phyloP scores from a whole-genome alignment of 306 rosid genomes.

The Glycyrrhiza uralensis region DNA sequence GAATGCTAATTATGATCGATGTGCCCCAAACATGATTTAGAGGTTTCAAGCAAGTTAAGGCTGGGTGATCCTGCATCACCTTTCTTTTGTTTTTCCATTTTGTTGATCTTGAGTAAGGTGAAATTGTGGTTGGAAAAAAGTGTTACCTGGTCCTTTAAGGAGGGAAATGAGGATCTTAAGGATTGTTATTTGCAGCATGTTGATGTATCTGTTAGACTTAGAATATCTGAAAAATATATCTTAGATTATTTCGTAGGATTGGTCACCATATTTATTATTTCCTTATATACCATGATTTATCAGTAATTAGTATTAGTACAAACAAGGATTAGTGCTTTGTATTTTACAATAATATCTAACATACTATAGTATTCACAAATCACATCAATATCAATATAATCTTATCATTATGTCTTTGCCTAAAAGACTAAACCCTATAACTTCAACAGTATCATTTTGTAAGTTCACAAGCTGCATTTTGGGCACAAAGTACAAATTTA shows the following conservation, averaged over 20 bases:
- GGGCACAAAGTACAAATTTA: neutral
- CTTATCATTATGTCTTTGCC: neutral
- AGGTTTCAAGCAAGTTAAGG: conserved; percentile 14
- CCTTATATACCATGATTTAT: neutral
- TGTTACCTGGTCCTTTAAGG: neutral
- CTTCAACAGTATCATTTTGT: neutral
- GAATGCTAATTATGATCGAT: neutral
- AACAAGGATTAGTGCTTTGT: neutral
- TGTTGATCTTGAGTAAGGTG: neutral
- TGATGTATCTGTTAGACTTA: neutral
- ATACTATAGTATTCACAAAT: too few relatives aligned
- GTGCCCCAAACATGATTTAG: neutral
- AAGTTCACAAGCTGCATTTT: neutral
- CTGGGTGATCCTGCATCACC: neutral
- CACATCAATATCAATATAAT: neutral
- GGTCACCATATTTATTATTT: neutral
- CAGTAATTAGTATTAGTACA: neutral
- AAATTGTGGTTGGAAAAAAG: neutral
- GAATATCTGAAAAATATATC: neutral
- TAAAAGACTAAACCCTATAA: neutral
- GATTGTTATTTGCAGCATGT: neutral
- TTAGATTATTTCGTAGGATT: neutral
- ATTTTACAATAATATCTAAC: neutral
- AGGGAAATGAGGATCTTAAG: neutral
- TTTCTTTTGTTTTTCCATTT: neutral